Percentiles rank a stretch among this genome's conserved stretches.
Evolutionary conservation across 352 stramenopile genomes (phyloP).

Genomic region (Globisporangium nunn): DNA sequence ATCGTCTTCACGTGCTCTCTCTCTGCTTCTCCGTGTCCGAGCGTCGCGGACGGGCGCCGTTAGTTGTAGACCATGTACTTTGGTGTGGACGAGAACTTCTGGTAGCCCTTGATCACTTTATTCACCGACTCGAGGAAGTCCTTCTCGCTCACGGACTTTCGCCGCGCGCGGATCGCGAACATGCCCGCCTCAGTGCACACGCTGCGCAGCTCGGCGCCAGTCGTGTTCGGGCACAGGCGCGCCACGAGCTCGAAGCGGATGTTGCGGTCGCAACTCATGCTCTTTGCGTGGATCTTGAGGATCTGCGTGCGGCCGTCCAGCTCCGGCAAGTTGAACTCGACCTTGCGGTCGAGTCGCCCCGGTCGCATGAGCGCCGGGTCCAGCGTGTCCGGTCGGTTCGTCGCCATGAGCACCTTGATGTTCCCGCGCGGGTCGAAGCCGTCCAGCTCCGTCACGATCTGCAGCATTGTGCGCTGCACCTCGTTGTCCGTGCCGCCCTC

Average conservation of each 20-base stretch:
- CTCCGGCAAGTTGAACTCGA: conserved; percentile 98
- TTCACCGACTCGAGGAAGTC: conserved; percentile 99
- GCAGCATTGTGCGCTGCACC: conserved; percentile 99
- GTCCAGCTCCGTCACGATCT: conserved; percentile 99
- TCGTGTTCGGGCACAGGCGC: conserved; percentile 97
- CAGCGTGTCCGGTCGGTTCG: conserved; percentile 96
- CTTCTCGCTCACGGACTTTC: conserved; percentile 98
- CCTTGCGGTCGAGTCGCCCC: conserved; percentile 97
- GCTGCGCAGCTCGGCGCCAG: conserved; percentile 95
- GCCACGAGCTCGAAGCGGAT: conserved; percentile 99
- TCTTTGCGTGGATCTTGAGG: conserved; percentile 98
- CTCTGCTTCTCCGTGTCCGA: neutral
- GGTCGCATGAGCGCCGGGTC: conserved; percentile 95
- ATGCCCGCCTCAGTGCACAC: conserved; percentile 99
- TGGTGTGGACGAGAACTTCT: conserved; percentile 99
- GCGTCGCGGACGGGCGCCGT: neutral
- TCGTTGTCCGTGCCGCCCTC: conserved; percentile 97
- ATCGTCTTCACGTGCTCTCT: neutral
- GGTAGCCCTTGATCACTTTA: conserved; percentile 99
- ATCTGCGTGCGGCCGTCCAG: conserved; percentile 98
- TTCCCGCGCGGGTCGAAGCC: conserved; percentile 98
- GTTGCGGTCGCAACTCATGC: conserved; percentile 98
- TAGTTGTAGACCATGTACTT: conserved; percentile 99
- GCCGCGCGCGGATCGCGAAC: conserved; percentile 97
- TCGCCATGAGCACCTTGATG: conserved; percentile 99